Evolutionary conservation across 805 yeast species (phyloP), one percentile per base, ranked within the genome.

Genomic region (Ogataea philodendri): DNA sequence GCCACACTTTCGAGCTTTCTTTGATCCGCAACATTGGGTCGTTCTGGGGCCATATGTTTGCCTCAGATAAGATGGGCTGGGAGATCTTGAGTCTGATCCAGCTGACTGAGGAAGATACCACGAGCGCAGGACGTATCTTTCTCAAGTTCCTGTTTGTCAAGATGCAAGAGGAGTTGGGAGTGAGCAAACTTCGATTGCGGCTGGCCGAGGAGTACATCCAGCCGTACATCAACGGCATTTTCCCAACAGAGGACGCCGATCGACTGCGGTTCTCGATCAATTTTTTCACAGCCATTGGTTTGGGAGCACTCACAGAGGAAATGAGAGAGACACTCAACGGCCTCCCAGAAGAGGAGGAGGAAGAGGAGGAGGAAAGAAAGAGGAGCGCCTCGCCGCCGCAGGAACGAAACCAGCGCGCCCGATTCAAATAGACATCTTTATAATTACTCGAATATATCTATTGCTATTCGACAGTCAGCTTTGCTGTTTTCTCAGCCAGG

Each of bases 251-350:
- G 36, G 66, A 69, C 5, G 42, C 53, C 1, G 80, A 76, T 7
- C 63, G 74, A 45, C 62, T 81, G 9, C 67, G 90, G 41, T 90
- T 89, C 55, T 72, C 94, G 2, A 87, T 88, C 54, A 90, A 90
- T 54, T 90, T 72, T 56, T 90, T 90, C 59, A 90, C 97, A 0
- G 96, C 97, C 1, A 87, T 90, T 43, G 94, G 94, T 0, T 57
- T 90, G 31, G 97, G 97, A 28, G 70, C 72, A 2, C 56, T 90
- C 39, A 89, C 97, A 0, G 95, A 86, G 23, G 73, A 65, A 1
- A 83, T 89, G 94, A 74, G 97, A 61, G 70, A 65, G 4, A 32
- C 27, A 2, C 42, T 58, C 15, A 35, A 49, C 26, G 37, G 40
- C 10, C 25, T 57, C 16, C 57, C 60, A 15, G 35, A 50, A 3